Evolutionary conservation across 768 basidiomycete species (phyloP).

Genomic region (Lentinula aciculospora): DNA sequence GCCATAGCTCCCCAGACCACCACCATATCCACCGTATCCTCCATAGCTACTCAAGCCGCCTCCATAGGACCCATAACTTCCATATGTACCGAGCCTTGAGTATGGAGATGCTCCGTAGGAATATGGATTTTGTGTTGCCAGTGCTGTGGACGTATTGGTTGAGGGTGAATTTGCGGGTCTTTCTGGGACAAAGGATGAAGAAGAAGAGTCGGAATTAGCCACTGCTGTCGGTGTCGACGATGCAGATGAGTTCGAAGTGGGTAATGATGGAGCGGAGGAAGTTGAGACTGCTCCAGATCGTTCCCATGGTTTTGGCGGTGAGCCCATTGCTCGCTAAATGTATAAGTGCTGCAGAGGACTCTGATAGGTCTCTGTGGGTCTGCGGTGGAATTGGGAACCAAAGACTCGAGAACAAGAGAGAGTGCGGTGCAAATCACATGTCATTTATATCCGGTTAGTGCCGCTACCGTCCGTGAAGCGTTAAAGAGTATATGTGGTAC

Average conservation of each 20-base stretch:
- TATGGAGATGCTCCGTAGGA: slow-evolving; percentile 35
- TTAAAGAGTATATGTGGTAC: no score
- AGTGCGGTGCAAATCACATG: neutral
- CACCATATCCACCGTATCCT: slow-evolving; percentile 39
- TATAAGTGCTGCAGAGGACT: neutral
- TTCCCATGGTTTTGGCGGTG: slow-evolving; percentile 92
- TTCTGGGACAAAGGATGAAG: slow-evolving; percentile 48
- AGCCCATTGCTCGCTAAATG: slow-evolving; percentile 45
- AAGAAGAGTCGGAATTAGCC: slow-evolving; percentile 11
- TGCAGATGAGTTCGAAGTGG: slow-evolving; percentile 20
- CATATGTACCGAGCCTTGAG: slow-evolving; percentile 30
- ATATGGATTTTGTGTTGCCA: slow-evolving; percentile 36
- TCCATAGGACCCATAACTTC: slow-evolving; percentile 18
- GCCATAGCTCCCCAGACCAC: slow-evolving; percentile 34
- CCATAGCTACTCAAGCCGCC: slow-evolving; percentile 29
- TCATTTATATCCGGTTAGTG: neutral
- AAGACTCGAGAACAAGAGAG: neutral
- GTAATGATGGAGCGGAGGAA: slow-evolving; percentile 19
- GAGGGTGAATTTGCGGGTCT: slow-evolving; percentile 51
- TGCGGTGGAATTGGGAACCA: no score
- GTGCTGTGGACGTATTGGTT: slow-evolving; percentile 25
- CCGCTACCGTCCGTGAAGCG: no score
- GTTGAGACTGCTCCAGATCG: slow-evolving; percentile 40
- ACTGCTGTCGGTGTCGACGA: slow-evolving; percentile 15
- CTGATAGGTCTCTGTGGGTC: no score